Evolutionary conservation across 176 grass and related monocot species (phyloP), one percentile per base, ranked within the genome.

Genomic region (Ensete ventricosum): DNA sequence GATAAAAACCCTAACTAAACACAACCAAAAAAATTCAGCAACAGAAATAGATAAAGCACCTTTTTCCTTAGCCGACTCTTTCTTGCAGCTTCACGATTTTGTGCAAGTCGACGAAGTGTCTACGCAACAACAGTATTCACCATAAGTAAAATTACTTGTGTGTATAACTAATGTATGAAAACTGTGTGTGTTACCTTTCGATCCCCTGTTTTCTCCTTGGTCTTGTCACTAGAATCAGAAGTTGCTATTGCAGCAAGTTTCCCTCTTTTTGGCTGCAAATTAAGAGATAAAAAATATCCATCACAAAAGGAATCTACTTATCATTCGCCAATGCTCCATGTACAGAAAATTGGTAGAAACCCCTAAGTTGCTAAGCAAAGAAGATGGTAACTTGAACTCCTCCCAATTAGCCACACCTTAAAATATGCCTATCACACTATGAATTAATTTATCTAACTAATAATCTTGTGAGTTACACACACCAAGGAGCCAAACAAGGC

Each of bases 31-130:
- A 50, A 16, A 17, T 62, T 10, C 34, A 69, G 57, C 20, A 11
- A 14, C 9, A 60, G 29, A 43, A 9, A 67, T 9, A 7, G 63
- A 53, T 22, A 48, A 77, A 14, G 6, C 76, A 91, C 89, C 85
- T 91, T 91, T 85, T 91, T 91, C 29, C 83, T 88, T 50, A 91
- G 34, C 29, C 89, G 80, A 73, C 89, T 91, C 81, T 91, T 91
- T 60, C 89, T 80, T 64, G 89, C 89, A 25, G 89, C 89, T 73
- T 91, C 89, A 14, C 89, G 89, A 81, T 91, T 91, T 81, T 91
- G 85, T 25, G 89, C 89, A 79, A 91, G 89, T 29, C 89, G 74
- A 13, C 89, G 83, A 57, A 91, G 87, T 64, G 87, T 86, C 89
- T 91, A 54, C 14, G 52, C 48, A 81, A 81, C 64, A 85, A 27